Conservation (phyloP, 2,329 filamentous ascomycete species). For the Cordyceps tenuipes region DNA sequence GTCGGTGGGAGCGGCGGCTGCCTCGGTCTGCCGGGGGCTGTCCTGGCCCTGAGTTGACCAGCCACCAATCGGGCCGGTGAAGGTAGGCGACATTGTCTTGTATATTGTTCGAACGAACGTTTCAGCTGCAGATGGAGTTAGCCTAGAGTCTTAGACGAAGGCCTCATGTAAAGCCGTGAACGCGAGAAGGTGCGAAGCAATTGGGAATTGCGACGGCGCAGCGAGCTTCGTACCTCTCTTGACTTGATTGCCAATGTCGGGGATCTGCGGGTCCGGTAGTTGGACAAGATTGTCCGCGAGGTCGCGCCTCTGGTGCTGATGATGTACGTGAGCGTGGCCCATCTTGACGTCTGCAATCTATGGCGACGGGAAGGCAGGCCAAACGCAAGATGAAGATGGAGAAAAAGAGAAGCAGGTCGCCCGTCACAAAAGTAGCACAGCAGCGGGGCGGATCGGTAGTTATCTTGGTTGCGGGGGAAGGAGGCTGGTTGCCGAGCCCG, state of each 20-base stretch:
- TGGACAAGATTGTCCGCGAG: background rate
- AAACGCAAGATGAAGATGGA: background rate
- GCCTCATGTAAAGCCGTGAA: background rate
- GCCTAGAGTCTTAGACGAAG: too few relatives aligned
- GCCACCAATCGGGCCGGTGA: conserved; percentile 33
- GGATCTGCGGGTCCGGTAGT: background rate
- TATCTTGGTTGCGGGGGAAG: conserved; percentile 4
- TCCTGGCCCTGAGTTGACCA: conserved; percentile 24
- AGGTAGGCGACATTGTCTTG: conserved; percentile 32
- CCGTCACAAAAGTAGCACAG: background rate
- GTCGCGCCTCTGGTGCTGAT: conserved; percentile 10
- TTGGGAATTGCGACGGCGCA: background rate
- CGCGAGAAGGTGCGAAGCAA: background rate
- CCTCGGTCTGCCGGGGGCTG: conserved; percentile 11
- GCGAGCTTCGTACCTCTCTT: conserved; percentile 1
- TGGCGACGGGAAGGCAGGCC: background rate
- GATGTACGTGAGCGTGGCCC: conserved; percentile 10
- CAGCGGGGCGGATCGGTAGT: background rate
- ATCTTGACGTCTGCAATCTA: conserved; percentile 7
- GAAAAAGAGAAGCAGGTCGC: background rate
- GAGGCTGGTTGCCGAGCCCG: conserved; percentile 8
- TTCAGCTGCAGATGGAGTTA: background rate
- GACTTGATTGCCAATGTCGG: background rate
- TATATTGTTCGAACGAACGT: conserved; percentile 28
- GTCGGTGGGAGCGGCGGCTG: background rate